Conservation (phyloP, 768 basidiomycete species). For the Favolaschia claudopus region DNA sequence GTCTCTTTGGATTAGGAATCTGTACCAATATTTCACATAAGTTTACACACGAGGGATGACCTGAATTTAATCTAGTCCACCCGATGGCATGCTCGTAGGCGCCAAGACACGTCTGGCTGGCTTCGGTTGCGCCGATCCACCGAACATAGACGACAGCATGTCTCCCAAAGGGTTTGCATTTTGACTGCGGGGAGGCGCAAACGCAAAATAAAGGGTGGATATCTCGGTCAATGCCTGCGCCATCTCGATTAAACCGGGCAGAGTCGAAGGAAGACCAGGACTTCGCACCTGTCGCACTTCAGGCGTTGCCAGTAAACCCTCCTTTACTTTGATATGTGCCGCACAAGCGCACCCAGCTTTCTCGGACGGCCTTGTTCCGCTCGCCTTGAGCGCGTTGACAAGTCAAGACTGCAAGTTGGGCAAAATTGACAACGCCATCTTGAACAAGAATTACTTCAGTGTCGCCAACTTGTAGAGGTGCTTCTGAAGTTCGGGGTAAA, state of each 20-base stretch:
- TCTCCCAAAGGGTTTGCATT: conserved; percentile 86
- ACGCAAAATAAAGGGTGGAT: conserved; percentile 82
- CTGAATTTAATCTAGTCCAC: conserved; percentile 54
- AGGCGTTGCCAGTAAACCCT: conserved; percentile 61
- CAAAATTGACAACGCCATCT: conserved; percentile 84
- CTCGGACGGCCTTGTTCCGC: conserved; percentile 76
- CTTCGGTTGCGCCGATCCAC: conserved; percentile 60
- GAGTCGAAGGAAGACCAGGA: conserved; percentile 2
- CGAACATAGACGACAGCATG: conserved; percentile 89
- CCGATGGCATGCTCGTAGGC: conserved; percentile 45
- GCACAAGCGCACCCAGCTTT: conserved; percentile 85
- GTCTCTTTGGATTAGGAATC: not conserved
- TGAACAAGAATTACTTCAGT: conserved; percentile 77
- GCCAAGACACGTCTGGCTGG: conserved; percentile 52
- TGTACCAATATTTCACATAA: too few relatives aligned
- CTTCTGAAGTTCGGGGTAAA: conserved; percentile 56
- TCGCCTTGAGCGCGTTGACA: conserved; percentile 88
- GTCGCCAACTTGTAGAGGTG: conserved; percentile 57
- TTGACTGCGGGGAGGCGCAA: conserved; percentile 77
- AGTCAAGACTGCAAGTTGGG: conserved; percentile 87
- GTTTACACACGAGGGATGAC: conserved; percentile 4
- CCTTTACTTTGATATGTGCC: conserved; percentile 84
- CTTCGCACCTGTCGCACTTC: conserved; percentile 71
- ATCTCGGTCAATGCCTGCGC: conserved; percentile 72
- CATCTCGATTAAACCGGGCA: not conserved